Base-by-base conservation (phyloP, 139 green algal species). In the Nannochloris sp. region DNA sequence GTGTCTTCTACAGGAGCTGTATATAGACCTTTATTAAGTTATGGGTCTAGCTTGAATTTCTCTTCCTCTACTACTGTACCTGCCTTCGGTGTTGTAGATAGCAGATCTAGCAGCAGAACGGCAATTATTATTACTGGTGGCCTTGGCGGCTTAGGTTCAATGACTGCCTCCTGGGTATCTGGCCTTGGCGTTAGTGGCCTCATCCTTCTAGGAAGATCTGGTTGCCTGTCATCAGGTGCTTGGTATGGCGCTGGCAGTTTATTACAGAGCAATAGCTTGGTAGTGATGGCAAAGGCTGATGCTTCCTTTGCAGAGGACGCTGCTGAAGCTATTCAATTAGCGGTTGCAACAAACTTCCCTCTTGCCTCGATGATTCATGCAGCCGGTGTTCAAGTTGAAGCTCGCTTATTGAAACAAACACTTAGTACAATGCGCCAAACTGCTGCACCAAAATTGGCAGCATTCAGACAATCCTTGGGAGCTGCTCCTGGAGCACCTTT, bases 41-140 rank as follows among this genome's bases (percentile, higher is more conserved):
- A 59, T 36, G 48, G 48, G 30, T 12, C 30, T 9, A 39, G 9
- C 9, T 19, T 19, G 30, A 27, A 59, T 59, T 19, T 27, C 12
- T 9, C 9, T 12, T 12, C 8, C 29, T 9, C 9, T 59, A 12
- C 12, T 9, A 34, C 9, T 27, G 27, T 59, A 10, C 9, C 9
- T 59, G 9, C 12, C 12, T 12, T 19, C 29, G 12, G 9, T 12
- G 27, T 59, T 9, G 42, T 51, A 19, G 42, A 51, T 51, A n/a
- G n/a, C n/a, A n/a, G n/a, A n/a, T n/a, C n/a, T n/a, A n/a, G n/a
- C n/a, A 19, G 9, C 9, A 9, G 9, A 45, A 12, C 9, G 12
- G 12, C 9, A 9, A 23, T 34, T 12, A 30, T 77, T 5, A 74
- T 91, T 31, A 85, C 77, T 2, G 85, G 87, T 4, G 85, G 87